A percentile compares a stretch with the other conserved stretches of the same genome.
Evolutionary conservation across 495 filamentous ascomycete genomes (phyloP).

Genomic region (Neurospora tetrasperma): DNA sequence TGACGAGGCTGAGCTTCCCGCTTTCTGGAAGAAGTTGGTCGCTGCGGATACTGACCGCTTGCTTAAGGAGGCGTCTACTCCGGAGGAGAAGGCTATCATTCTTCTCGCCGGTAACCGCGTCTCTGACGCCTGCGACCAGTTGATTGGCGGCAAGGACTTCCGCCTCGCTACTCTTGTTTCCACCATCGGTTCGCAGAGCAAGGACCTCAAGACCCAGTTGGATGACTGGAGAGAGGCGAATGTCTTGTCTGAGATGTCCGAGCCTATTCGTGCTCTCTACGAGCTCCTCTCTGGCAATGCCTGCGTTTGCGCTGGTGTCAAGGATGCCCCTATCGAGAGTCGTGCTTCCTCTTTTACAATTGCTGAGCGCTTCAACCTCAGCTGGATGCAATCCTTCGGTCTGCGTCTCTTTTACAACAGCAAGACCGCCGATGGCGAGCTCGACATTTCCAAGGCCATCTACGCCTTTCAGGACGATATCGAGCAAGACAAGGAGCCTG

Average conservation of each 20-base stretch:
- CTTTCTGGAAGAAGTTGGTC: slow-evolving; percentile 57
- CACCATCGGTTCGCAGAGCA: slow-evolving; percentile 59
- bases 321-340: slow-evolving; percentile 60
- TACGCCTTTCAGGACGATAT: slow-evolving; percentile 59
- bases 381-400: slow-evolving; percentile 90
- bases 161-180: slow-evolving; percentile 75
- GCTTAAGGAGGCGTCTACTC: slow-evolving; percentile 38
- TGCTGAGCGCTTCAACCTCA: slow-evolving; percentile 67
- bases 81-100: slow-evolving; percentile 77
- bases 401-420: slow-evolving; percentile 79
- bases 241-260: slow-evolving; percentile 74
- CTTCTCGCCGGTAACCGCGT: slow-evolving; percentile 68
- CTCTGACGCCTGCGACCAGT: slow-evolving; percentile 65
- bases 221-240: slow-evolving; percentile 73
- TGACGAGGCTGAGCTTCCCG: slow-evolving; percentile 45
- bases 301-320: slow-evolving; percentile 66
- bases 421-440: slow-evolving; percentile 31
- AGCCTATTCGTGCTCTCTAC: slow-evolving; percentile 77
- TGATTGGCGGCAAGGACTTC: slow-evolving; percentile 62
- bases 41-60: slow-evolving; percentile 41
- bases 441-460: slow-evolving; percentile 61
- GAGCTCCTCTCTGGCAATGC: slow-evolving; percentile 82
- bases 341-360: slow-evolving; percentile 65
- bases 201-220: slow-evolving; percentile 66
- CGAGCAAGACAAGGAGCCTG: slow-evolving; percentile 47